Evolutionary conservation across 176 grass and related monocot species (phyloP).

Genomic region (Stipa capillata): DNA sequence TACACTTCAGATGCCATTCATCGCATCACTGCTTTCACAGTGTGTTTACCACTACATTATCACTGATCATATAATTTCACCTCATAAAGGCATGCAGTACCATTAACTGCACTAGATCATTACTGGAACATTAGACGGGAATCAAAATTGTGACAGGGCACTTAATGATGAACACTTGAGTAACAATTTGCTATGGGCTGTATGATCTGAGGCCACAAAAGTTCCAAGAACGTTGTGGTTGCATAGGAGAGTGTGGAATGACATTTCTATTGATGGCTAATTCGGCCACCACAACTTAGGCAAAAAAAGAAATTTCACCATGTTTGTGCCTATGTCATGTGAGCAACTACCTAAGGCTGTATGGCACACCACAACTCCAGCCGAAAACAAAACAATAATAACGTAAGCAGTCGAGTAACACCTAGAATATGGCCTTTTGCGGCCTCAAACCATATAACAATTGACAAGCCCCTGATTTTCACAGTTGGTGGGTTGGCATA

Average conservation of each 20-base stretch:
- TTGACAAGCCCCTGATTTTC: not conserved
- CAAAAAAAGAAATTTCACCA: too few relatives aligned
- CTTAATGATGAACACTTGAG: not conserved
- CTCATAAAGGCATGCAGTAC: not conserved
- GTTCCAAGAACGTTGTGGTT: not conserved
- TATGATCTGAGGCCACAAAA: not conserved
- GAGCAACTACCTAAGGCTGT: not conserved
- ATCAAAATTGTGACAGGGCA: not conserved
- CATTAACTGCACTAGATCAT: not conserved
- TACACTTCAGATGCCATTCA: not conserved
- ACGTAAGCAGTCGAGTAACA: not conserved
- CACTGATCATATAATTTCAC: not conserved
- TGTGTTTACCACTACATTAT: not conserved
- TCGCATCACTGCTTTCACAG: not conserved
- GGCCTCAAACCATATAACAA: not conserved
- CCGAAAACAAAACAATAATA: not conserved
- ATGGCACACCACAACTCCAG: not conserved
- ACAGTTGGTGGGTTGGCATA: not conserved
- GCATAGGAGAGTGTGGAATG: not conserved
- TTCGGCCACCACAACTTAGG: not conserved
- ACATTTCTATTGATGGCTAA: not conserved
- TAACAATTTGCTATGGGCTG: not conserved
- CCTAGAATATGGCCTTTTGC: not conserved
- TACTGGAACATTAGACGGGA: not conserved
- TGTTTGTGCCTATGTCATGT: not conserved